Base-by-base conservation (phyloP, 345 rosid species). In the Jatropha curcas region DNA sequence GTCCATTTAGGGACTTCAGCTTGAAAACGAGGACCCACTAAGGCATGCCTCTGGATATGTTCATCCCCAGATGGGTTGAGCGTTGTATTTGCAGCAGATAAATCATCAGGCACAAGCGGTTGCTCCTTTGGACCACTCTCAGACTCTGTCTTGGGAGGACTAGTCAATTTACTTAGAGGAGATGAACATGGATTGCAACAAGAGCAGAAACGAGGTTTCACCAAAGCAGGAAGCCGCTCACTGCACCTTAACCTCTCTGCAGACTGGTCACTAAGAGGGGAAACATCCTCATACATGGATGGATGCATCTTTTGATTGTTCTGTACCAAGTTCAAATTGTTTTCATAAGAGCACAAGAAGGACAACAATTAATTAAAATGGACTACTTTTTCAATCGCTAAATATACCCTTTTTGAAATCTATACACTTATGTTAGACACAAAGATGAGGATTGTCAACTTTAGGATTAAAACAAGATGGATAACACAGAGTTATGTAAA, bases 291-390 rank as follows among this genome's bases (percentile, higher is more conserved):
- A 30, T 83, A 86, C 87, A 87, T 81, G 68, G 87, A 81, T 10
- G 90, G 89, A 71, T 83, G 84, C 81, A 88, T 74, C 82, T 71
- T 84, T 77, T 74, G 87, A 70, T 80, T 71, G 67, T 59, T 86
- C 94, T 91, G 90, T 27, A 65, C 27, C 80, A 82, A 82, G 76
- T 78, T 65, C 60, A 74, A 58, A 64, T 58, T 12, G 53, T 25
- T 55, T 31, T 48, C 7, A 24, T 11, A 59, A 24, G 59, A 45
- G 52, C 74, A 70, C 37, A 59, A 59, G 12, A 50, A 60, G 2
- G 10, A 22, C 22, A 55, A 52, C 19, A 19, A 58, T 59, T 43
- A 63, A 52, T 30, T 12, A 19, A 22, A n/a, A 56, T 34, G 48
- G 28, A 72, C 14, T 68, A 2, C 52, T 30, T 35, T 64, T 28